Evolutionary conservation across 2,329 filamentous ascomycete genomes (phyloP), one percentile per base, ranked within the genome.

Genomic region (Alternaria incomplexa): DNA sequence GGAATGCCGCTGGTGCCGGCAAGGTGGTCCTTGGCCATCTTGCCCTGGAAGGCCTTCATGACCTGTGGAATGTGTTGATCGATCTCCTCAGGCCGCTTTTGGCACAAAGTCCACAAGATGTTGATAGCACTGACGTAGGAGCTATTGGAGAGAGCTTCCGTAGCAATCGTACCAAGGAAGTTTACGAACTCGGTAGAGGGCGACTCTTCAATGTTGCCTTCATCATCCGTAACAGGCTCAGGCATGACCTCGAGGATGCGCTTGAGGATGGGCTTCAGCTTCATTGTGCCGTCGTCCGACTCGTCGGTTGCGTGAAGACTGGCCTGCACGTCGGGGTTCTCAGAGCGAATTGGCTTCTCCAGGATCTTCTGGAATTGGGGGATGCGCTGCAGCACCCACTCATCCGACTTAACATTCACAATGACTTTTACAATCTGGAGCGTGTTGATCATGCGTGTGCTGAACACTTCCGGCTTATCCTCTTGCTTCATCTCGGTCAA

Each of bases 11-110:
- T 63, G 84, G 85, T 64, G 85, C 84, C 53, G 87, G 93, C 78
- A 61, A 99, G 91, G 80, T 99, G 96, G 68, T 99, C 96, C 71
- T 96, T 91, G 1, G 94, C 94, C 69, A 99, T 87, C 81, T 97
- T 97, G 53, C 89, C 88, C 71, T 97, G 95, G 70, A 99, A 87
- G 0, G 93, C 93, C 80, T 97, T 97, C 91, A 99, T 97, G 46
- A 99, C 85, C 26, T 91, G 89, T 4, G 87, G 84, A 58, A 98
- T 93, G 75, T 99, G 96, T 63, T 92, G 87, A 78, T 99, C 96
- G 65, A 99, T 93, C 67, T 96, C 90, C 13, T 91, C 89, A 1
- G 95, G 92, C 73, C 92, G 94, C 63, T 92, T 90, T 72, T 92
- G 89, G 6, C 93, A 93, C 20, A 99, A 83, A 15, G 93, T 96